These are phyloP conservation scores for Aureobasidium sp. DNA, from an alignment of 2,329 filamentous ascomycete species.

Conservation along the genomic window DNA sequence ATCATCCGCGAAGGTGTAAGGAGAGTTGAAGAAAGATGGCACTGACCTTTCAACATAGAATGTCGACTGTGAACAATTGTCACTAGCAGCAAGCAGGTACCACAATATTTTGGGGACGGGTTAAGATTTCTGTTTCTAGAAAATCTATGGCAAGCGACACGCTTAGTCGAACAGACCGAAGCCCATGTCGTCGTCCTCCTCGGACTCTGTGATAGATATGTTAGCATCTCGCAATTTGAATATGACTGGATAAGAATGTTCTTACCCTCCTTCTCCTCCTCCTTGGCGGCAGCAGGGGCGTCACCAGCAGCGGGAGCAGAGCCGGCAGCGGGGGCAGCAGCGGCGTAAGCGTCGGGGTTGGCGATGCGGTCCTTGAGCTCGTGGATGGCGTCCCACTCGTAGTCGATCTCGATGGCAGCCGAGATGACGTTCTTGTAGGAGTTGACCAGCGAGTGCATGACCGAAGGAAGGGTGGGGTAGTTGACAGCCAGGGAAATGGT, in stretches of 20 bases:
- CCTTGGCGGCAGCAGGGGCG: slow-evolving; percentile 44
- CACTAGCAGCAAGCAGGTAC: neutral
- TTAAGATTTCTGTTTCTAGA: slow-evolving; percentile 20
- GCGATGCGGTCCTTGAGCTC: slow-evolving; percentile 99
- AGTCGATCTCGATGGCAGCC: slow-evolving; percentile 82
- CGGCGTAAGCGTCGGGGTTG: slow-evolving; percentile 94
- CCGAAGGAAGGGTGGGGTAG: slow-evolving; percentile 93
- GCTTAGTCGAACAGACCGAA: slow-evolving; percentile 50
- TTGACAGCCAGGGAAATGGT: slow-evolving; percentile 83
- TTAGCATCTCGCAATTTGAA: neutral
- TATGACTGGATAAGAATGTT: neutral
- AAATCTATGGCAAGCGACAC: slow-evolving; percentile 5
- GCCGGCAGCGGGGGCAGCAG: slow-evolving; percentile 65
- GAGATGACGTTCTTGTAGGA: slow-evolving; percentile 94
- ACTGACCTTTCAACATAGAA: slow-evolving; percentile 5
- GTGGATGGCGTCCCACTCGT: slow-evolving; percentile 91
- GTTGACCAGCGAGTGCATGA: slow-evolving; percentile 96
- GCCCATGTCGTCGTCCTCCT: slow-evolving; percentile 50
- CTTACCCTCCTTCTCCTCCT: slow-evolving; percentile 48
- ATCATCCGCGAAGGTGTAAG: slow-evolving; percentile 43
- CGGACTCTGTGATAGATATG: slow-evolving; percentile 37
- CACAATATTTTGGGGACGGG: slow-evolving; percentile 7
- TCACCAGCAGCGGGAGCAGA: slow-evolving; percentile 47
- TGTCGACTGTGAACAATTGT: neutral
- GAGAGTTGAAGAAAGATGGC: slow-evolving; percentile 13